Evolutionary conservation across 2,329 filamentous ascomycete genomes (phyloP).

Genomic region (Stromatinia cepivora): DNA sequence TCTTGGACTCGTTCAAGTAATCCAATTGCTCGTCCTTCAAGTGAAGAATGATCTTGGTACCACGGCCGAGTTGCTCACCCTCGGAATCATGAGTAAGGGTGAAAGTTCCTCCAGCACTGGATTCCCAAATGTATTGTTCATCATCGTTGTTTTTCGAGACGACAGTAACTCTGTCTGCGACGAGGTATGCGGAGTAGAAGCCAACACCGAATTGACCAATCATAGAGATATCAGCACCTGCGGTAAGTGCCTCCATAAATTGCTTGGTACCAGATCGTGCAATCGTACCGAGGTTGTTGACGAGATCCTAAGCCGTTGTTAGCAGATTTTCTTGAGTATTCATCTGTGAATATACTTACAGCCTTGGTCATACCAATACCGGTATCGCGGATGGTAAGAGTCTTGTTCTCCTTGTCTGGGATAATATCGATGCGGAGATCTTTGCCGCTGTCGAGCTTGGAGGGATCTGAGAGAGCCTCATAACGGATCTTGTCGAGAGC

Average conservation of each 20-base stretch:
- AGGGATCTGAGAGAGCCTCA: conserved; percentile 94
- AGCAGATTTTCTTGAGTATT: conserved; percentile 38
- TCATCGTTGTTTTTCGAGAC: conserved; percentile 99
- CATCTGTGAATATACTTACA: conserved; percentile 59
- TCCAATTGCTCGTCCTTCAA: conserved; percentile 99
- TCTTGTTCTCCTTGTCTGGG: conserved; percentile 96
- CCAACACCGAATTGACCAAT: conserved; percentile 99
- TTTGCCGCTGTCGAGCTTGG: conserved; percentile 96
- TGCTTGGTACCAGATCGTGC: conserved; percentile 99
- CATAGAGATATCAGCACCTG: conserved; percentile 99
- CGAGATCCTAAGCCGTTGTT: conserved; percentile 70
- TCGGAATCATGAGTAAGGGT: conserved; percentile 87
- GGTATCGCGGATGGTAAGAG: conserved; percentile 92
- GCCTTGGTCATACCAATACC: conserved; percentile 99
- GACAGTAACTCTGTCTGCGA: conserved; percentile 93
- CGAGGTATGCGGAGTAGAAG: conserved; percentile 99
- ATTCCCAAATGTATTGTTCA: conserved; percentile 99
- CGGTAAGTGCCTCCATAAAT: conserved; percentile 99
- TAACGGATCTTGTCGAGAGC: conserved; percentile 99
- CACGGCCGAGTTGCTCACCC: conserved; percentile 86
- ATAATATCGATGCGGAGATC: conserved; percentile 99
- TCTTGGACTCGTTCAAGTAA: conserved; percentile 97
- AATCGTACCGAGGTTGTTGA: conserved; percentile 99
- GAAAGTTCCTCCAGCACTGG: conserved; percentile 95
- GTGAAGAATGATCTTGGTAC: conserved; percentile 97